These are phyloP conservation scores for Magnaporthiopsis rhizophila DNA, from an alignment of 2,329 filamentous ascomycete species.

Conservation along the genomic window DNA sequence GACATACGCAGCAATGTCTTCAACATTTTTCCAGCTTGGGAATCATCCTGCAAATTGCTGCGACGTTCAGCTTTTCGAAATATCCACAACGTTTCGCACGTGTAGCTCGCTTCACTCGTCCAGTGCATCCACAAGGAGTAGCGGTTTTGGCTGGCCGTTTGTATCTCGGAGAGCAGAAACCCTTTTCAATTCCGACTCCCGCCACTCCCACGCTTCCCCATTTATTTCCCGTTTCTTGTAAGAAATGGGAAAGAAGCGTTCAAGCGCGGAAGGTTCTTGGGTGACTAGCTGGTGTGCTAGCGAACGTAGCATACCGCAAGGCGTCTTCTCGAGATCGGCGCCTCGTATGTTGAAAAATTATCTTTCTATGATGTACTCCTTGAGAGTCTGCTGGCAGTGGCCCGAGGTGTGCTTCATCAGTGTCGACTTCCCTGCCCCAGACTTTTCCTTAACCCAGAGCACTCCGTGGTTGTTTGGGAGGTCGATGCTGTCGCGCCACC, in stretches of 20 bases:
- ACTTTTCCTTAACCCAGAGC: slow-evolving; percentile 35
- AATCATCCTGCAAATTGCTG: slow-evolving; percentile 19
- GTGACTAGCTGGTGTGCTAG: slow-evolving; percentile 29
- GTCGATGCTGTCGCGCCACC: too few species aligned
- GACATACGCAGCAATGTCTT: too few species aligned
- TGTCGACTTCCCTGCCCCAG: slow-evolving; percentile 33
- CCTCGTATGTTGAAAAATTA: slow-evolving; percentile 44
- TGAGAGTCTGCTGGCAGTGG: too few species aligned
- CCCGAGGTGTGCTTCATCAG: slow-evolving; percentile 20
- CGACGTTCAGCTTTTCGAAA: slow-evolving; percentile 26
- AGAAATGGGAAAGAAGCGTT: too few species aligned
- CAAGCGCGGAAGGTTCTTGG: slow-evolving; percentile 16
- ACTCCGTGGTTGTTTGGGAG: too few species aligned
- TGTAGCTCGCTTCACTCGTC: slow-evolving; percentile 39
- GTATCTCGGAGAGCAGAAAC: slow-evolving; percentile 10
- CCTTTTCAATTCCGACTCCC: slow-evolving; percentile 10
- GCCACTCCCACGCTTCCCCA: too few species aligned
- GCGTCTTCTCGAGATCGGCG: slow-evolving; percentile 31
- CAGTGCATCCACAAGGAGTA: slow-evolving; percentile 29
- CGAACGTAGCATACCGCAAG: slow-evolving; percentile 37
- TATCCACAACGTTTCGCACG: slow-evolving; percentile 33
- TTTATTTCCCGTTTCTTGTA: too few species aligned
- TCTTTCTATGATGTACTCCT: slow-evolving; percentile 17
- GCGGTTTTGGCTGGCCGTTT: too few species aligned
- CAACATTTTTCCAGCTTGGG: too few species aligned